A percentile compares a stretch with the other conserved stretches of the same genome.
Evolutionary conservation across 768 basidiomycete genomes (phyloP).

Genomic region (Lentinula edodes): DNA sequence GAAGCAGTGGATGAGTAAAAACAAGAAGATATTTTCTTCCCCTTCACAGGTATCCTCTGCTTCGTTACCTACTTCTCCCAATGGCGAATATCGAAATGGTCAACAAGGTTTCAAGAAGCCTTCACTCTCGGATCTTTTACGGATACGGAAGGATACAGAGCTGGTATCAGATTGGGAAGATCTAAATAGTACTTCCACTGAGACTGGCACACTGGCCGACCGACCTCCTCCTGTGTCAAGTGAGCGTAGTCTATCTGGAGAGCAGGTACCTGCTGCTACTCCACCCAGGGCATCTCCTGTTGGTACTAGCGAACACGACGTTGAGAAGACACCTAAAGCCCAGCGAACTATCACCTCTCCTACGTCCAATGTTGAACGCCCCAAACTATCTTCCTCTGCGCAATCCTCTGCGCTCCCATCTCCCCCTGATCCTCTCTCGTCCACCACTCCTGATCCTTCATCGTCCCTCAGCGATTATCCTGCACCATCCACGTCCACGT

Average conservation of each 20-base stretch:
- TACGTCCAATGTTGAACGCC: background rate
- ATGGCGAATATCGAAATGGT: background rate
- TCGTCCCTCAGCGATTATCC: constrained; percentile 73
- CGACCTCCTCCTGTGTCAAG: constrained; percentile 18
- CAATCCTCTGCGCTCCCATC: constrained; percentile 22
- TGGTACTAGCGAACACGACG: constrained; percentile 21
- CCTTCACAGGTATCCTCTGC: constrained; percentile 27
- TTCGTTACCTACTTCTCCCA: constrained; percentile 30
- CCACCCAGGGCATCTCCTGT: constrained; percentile 5
- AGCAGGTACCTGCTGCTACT: constrained; percentile 1
- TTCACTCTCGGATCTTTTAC: constrained; percentile 62
- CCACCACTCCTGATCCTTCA: constrained; percentile 73
- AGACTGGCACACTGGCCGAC: constrained; percentile 27
- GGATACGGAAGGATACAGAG: constrained; percentile 50
- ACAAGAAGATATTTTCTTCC: constrained; percentile 47
- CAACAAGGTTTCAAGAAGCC: constrained; percentile 50
- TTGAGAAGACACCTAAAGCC: constrained; percentile 36
- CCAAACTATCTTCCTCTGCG: background rate
- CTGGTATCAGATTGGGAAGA: constrained; percentile 65
- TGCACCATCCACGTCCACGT: constrained; percentile 63
- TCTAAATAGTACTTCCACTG: constrained; percentile 42
- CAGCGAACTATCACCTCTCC: constrained; percentile 14
- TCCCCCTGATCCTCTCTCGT: constrained; percentile 51
- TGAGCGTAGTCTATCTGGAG: constrained; percentile 8
- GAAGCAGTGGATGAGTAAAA: constrained; percentile 71